These are phyloP conservation scores for Xerocomus potaroensis DNA, from an alignment of 768 basidiomycete species.

Conservation along the genomic window DNA sequence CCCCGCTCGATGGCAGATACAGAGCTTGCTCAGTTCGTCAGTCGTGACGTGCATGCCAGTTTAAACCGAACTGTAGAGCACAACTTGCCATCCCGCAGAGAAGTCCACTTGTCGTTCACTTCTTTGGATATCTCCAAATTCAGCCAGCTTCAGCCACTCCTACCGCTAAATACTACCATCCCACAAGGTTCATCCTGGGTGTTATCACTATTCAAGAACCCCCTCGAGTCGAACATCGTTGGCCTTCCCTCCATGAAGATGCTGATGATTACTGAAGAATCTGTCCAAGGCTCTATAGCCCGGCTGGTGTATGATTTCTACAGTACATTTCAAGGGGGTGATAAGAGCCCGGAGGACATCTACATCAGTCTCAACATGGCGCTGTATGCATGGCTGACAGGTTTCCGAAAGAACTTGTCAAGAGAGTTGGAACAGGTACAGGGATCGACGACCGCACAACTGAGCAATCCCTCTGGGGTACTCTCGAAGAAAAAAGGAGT, in stretches of 20 bases:
- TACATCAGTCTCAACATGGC: slow-evolving; percentile 83
- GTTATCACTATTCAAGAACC: slow-evolving; percentile 52
- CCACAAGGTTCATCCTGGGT: slow-evolving; percentile 55
- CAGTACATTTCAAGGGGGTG: slow-evolving; percentile 59
- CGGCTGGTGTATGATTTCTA: slow-evolving; percentile 65
- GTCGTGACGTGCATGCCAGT: slow-evolving; percentile 62
- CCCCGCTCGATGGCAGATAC: slow-evolving; percentile 74
- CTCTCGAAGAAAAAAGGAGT: slow-evolving; percentile 35
- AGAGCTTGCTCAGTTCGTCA: slow-evolving; percentile 74
- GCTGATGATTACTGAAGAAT: slow-evolving; percentile 72
- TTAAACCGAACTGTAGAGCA: slow-evolving; percentile 60
- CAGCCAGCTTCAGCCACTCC: slow-evolving; percentile 53
- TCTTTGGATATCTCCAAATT: slow-evolving; percentile 75
- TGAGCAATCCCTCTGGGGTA: slow-evolving; percentile 31
- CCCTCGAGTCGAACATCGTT: slow-evolving; percentile 69
- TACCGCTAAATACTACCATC: slow-evolving; percentile 36
- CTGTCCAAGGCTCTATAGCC: slow-evolving; percentile 34
- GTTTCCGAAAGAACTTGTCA: slow-evolving; percentile 69
- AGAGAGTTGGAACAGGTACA: slow-evolving; percentile 76
- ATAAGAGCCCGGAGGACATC: slow-evolving; percentile 65
- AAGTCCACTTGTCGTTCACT: slow-evolving; percentile 68
- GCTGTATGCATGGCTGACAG: slow-evolving; percentile 76
- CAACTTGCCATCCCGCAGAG: slow-evolving; percentile 48
- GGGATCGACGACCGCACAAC: slow-evolving; percentile 47
- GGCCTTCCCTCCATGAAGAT: slow-evolving; percentile 80